These are phyloP conservation scores for Diplodia sapinea DNA, from an alignment of 2,329 filamentous ascomycete genomes.

Conservation along the genomic window DNA sequence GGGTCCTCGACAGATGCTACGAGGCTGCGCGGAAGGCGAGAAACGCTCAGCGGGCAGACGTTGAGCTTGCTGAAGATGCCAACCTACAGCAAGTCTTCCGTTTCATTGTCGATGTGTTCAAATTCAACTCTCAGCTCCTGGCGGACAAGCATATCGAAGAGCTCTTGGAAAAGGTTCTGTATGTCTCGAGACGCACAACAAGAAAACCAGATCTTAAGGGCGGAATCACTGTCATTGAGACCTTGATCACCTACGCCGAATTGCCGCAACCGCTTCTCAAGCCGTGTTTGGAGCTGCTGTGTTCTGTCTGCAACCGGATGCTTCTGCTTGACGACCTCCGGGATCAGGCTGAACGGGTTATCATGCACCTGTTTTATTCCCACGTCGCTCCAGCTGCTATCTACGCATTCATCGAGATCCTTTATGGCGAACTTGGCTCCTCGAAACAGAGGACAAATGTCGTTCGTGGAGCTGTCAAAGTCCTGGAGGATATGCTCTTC, in stretches of 20 bases:
- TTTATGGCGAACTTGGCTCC: constrained; percentile 52
- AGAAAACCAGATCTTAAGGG: constrained; percentile 68
- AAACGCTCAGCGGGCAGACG: constrained; percentile 36
- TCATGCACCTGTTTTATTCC: constrained; percentile 73
- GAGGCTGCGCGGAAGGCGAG: constrained; percentile 41
- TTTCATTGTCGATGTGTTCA: constrained; percentile 71
- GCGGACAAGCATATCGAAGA: constrained; percentile 65
- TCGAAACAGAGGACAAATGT: constrained; percentile 43
- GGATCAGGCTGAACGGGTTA: constrained; percentile 71
- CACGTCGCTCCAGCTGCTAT: constrained; percentile 75
- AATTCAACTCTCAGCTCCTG: constrained; percentile 75
- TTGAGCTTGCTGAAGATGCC: constrained; percentile 39
- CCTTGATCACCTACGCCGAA: constrained; percentile 73
- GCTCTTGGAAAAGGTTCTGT: constrained; percentile 67
- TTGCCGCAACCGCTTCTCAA: constrained; percentile 68
- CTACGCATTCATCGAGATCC: constrained; percentile 66
- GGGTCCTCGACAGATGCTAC: constrained; percentile 44
- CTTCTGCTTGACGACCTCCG: constrained; percentile 66
- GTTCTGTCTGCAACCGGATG: constrained; percentile 69
- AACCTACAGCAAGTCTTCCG: constrained; percentile 65
- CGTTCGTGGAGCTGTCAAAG: constrained; percentile 66
- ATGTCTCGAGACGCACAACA: constrained; percentile 72
- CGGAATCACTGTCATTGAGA: constrained; percentile 71
- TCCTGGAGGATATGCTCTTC: constrained; percentile 50
- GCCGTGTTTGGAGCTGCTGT: constrained; percentile 67